A percentile compares a stretch with the other conserved stretches of the same genome.
phyloP scores from a whole-genome alignment of 345 rosid species.

The Eucalyptus cloeziana region DNA sequence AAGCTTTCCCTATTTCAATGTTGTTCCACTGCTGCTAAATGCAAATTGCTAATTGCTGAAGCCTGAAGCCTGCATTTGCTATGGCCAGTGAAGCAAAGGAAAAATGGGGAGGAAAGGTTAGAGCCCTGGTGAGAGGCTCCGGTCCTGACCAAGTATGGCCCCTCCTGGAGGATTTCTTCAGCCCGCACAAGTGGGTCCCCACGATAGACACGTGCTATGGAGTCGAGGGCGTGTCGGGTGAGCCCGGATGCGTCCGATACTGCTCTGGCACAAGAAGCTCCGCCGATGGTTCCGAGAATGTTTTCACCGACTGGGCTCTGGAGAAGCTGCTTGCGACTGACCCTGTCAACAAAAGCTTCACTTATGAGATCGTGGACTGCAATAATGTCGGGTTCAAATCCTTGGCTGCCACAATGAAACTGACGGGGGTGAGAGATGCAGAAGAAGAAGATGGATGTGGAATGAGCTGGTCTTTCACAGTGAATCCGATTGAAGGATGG shows the following conservation, averaged over 20 bases:
- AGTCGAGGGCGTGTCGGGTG: slow-evolving; percentile 7
- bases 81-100: slow-evolving; percentile 4
- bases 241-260: slow-evolving; percentile 46
- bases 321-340: slow-evolving; percentile 31
- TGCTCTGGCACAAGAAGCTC: slow-evolving; percentile 4
- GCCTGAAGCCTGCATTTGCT: neutral
- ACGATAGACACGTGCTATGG: slow-evolving; percentile 19
- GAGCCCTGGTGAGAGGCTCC: slow-evolving; percentile 8
- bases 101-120: slow-evolving; percentile 32
- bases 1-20: neutral
- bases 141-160: slow-evolving; percentile 29
- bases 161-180: slow-evolving; percentile 35
- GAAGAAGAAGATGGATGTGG: neutral
- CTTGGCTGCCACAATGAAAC: slow-evolving; percentile 25
- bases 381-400: slow-evolving; percentile 21
- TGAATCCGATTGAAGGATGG: neutral
- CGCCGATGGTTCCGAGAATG: neutral
- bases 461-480: neutral
- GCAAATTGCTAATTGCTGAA: neutral
- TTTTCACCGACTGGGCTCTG: slow-evolving; percentile 16
- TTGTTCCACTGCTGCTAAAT: neutral
- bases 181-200: slow-evolving; percentile 30
- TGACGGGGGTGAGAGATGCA: slow-evolving; percentile 1
- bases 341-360: slow-evolving; percentile 17
- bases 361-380: slow-evolving; percentile 43